These are phyloP conservation scores for Paecilomyces dactylethromorphus DNA, from an alignment of 2,329 filamentous ascomycete species.

Conservation along the genomic window DNA sequence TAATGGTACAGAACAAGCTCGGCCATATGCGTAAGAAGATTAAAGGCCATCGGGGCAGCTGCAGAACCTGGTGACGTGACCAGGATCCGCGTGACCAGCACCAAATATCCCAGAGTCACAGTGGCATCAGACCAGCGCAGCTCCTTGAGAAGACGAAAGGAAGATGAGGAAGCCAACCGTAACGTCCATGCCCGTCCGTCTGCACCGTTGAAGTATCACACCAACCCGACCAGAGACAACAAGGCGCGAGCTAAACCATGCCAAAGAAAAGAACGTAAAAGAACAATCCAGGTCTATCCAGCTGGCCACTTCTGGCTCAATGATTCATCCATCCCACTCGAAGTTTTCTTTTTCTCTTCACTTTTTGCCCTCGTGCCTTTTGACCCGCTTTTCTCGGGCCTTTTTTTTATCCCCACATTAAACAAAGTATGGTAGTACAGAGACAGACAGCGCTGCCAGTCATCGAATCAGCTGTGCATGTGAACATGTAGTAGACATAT, in stretches of 20 bases:
- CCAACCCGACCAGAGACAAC: not conserved
- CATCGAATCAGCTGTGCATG: not conserved
- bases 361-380: not conserved
- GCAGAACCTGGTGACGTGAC: not conserved
- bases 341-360: not conserved
- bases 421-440: slow-evolving; percentile 1
- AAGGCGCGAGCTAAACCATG: not conserved
- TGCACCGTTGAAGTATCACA: not conserved
- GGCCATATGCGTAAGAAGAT: not conserved
- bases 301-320: not conserved
- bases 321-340: not conserved
- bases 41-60: not conserved
- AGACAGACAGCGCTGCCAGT: not conserved
- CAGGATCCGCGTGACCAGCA: not conserved
- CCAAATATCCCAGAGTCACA: not conserved
- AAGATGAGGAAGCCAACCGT: not conserved
- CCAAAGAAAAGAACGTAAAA: not conserved
- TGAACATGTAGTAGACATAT: not conserved
- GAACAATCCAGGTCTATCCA: not conserved
- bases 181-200: not conserved
- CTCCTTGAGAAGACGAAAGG: not conserved
- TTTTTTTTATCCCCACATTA: not conserved
- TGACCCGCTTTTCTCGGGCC: not conserved
- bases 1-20: not conserved
- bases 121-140: not conserved